Base-by-base conservation (phyloP, 495 filamentous ascomycete genomes). In the Neurospora hispaniola region DNA sequence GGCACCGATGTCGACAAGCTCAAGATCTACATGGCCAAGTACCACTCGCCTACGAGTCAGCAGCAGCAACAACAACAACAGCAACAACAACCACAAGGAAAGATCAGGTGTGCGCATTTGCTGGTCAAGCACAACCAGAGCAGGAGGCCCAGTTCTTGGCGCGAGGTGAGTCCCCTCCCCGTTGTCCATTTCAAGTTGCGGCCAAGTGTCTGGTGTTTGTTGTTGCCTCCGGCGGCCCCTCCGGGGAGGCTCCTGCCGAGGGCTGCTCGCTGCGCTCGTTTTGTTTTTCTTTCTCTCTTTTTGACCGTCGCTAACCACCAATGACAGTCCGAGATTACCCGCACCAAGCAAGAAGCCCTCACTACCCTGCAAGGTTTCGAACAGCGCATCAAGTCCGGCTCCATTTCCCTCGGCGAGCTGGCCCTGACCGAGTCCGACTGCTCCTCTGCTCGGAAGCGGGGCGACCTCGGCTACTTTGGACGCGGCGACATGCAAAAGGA, bases 401-500 rank as follows among this genome's bases (percentile, higher is more conserved):
- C 89, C 73, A 81, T 84, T 14, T 85, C 84, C 42, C 84, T 99
- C 38, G 92, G 92, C 38, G 90, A 97, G 72, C 83, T 99, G 70
- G 96, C 96, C 6, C 85, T 89, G 72, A 91, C 89, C 35, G 96
- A 98, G 82, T 96, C 92, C 14, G 96, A 99, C 84, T 98, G 95
- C 82, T 96, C 91, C 82, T 97, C 93, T 79, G 94, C 95, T 4
- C 88, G 93, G 75, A 99, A 98, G 87, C 89, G 89, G 76, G 96
- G 96, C 41, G 96, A 98, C 82, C 84, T 99, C 86, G 96, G 96
- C 2, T 97, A 93, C 81, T 99, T 99, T 78, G 94, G 93, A 31
- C 89, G 83, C 72, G 92, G 93, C 6, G 96, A 99, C 77, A 99
- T 99, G 96, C 96, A 99, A 79, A 97, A 95, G 85, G 96, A 98